Percentiles rank a stretch among this genome's conserved stretches.
These are phyloP conservation scores for Sordaria brevicollis DNA, from an alignment of 495 filamentous ascomycete genomes.

Conservation along the genomic window DNA sequence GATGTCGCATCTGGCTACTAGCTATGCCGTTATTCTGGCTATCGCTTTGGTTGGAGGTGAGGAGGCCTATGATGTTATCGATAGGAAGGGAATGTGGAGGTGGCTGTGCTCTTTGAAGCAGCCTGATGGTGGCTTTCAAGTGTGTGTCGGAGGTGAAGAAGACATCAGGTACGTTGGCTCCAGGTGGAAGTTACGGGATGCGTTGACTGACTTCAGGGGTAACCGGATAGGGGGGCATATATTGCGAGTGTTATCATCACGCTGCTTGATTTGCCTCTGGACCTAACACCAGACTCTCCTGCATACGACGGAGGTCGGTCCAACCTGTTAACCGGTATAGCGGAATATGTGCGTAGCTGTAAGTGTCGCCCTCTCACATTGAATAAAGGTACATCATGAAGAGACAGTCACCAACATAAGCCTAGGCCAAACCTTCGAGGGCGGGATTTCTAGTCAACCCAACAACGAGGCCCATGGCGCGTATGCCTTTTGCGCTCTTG, in stretches of 20 bases:
- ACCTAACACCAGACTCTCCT: constrained; percentile 55
- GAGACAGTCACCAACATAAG: not conserved
- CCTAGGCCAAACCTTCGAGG: constrained; percentile 85
- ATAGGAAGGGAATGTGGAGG: constrained; percentile 76
- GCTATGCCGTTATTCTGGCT: constrained; percentile 72
- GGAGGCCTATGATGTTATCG: constrained; percentile 61
- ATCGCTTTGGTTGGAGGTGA: constrained; percentile 66
- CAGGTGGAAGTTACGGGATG: not conserved
- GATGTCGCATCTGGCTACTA: constrained; percentile 73
- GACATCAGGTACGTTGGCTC: constrained; percentile 63
- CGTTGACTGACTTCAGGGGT: not conserved
- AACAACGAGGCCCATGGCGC: constrained; percentile 88
- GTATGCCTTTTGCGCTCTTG: constrained; percentile 92
- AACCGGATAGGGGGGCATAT: constrained; percentile 62
- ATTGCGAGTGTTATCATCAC: constrained; percentile 76
- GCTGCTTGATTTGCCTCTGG: constrained; percentile 71
- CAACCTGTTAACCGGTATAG: constrained; percentile 54
- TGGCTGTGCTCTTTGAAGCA: constrained; percentile 83
- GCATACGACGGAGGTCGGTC: constrained; percentile 31
- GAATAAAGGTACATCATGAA: not conserved
- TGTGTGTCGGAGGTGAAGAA: constrained; percentile 74
- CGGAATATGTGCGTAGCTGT: constrained; percentile 76
- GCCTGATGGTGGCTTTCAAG: constrained; percentile 68
- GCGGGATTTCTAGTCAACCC: constrained; percentile 76
- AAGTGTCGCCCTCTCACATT: constrained; percentile 18